Conservation (phyloP, 371 early-diverging fungal species). For the Mucor circinelloides region DNA sequence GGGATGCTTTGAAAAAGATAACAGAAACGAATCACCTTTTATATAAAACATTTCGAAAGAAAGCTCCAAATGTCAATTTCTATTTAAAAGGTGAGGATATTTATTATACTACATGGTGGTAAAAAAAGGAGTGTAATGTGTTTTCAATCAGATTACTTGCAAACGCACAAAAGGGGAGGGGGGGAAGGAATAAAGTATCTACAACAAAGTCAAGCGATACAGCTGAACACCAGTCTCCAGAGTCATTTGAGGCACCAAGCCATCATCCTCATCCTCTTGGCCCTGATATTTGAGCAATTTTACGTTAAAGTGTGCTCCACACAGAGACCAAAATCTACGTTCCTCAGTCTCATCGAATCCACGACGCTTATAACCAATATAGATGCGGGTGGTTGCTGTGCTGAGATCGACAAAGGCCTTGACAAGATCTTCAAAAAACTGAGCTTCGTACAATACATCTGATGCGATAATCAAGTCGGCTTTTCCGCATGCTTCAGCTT, state of each 20-base stretch:
- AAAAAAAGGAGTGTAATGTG: conserved; percentile 1
- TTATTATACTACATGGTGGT: neutral
- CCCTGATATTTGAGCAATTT: conserved; percentile 13
- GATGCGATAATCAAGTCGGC: conserved; percentile 63
- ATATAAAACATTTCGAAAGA: conserved; percentile 37
- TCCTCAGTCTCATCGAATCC: conserved; percentile 46
- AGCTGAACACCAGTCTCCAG: conserved; percentile 34
- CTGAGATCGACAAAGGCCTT: conserved; percentile 52
- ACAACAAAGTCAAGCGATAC: conserved; percentile 29
- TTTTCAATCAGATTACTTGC: neutral
- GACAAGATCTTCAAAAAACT: conserved; percentile 49
- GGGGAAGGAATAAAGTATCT: neutral
- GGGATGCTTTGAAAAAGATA: conserved; percentile 21
- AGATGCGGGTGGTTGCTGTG: conserved; percentile 45
- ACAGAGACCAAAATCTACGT: conserved; percentile 45
- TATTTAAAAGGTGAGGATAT: neutral
- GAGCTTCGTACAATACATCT: conserved; percentile 62
- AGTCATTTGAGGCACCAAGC: conserved; percentile 30
- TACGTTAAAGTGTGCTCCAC: conserved; percentile 28
- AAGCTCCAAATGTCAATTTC: neutral
- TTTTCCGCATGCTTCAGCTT: conserved; percentile 29
- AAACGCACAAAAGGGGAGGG: neutral
- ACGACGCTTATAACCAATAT: conserved; percentile 62
- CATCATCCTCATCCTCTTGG: conserved; percentile 23
- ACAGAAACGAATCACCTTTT: conserved; percentile 35